These are phyloP conservation scores for Babesia sp. DNA, from an alignment of 169 alveolate species.

Conservation along the genomic window DNA sequence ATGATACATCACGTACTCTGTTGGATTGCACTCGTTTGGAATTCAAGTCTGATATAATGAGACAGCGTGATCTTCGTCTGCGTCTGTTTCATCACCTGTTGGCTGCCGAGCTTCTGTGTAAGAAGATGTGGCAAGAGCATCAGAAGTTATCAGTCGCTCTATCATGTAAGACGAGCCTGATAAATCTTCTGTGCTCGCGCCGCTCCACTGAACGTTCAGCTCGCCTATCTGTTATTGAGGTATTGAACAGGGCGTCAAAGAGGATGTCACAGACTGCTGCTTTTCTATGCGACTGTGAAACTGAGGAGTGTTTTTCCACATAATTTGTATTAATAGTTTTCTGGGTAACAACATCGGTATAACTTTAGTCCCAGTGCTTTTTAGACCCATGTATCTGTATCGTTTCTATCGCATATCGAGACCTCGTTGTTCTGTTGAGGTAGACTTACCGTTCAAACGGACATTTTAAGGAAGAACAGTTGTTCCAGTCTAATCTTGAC, in stretches of 20 bases:
- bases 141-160: neutral
- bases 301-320: too few relatives aligned
- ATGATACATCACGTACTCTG: neutral
- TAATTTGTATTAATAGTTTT: constrained; percentile 2
- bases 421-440: too few relatives aligned
- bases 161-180: neutral
- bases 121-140: constrained; percentile 35
- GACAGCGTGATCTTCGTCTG: constrained; percentile 19
- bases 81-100: constrained; percentile 2
- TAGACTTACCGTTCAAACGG: too few relatives aligned
- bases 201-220: neutral
- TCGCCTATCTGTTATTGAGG: neutral
- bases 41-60: neutral
- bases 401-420: neutral
- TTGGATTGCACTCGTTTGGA: neutral
- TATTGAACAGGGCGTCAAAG: constrained; percentile 6
- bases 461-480: neutral
- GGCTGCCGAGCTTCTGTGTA: constrained; percentile 40
- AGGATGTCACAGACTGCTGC: constrained; percentile 21
- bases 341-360: neutral
- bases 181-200: constrained; percentile 1
- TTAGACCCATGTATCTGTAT: neutral
- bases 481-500: constrained; percentile 26
- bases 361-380: neutral
- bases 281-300: constrained; percentile 2